Conservation (phyloP, 139 green algal genomes). For the Closterium sp. region DNA sequence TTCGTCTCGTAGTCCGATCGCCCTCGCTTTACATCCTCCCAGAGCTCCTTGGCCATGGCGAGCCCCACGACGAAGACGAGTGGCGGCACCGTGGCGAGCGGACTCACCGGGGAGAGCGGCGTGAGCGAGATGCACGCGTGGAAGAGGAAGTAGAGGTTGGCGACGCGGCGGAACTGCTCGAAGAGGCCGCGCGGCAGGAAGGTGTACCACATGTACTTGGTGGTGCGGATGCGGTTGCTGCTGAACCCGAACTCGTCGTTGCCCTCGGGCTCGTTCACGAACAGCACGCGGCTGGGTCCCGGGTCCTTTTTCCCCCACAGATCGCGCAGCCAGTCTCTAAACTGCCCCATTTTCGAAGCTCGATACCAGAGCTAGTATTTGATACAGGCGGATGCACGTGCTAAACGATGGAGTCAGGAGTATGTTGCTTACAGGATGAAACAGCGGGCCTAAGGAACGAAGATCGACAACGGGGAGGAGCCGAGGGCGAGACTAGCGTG, state of each 20-base stretch:
- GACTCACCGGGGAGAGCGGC: conserved; percentile 68
- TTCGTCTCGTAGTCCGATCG: conserved; percentile 58
- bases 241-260: conserved; percentile 31
- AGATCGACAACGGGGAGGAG: too few species aligned
- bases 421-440: too few species aligned
- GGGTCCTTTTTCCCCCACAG: background rate
- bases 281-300: background rate
- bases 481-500: too few species aligned
- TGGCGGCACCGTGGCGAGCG: conserved; percentile 69
- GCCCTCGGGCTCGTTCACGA: background rate
- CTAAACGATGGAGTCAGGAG: background rate
- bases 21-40: conserved; percentile 63
- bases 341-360: background rate
- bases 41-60: conserved; percentile 77
- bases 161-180: conserved; percentile 73
- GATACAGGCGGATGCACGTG: background rate
- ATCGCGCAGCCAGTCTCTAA: background rate
- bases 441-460: too few species aligned
- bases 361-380: background rate
- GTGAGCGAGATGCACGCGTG: conserved; percentile 32
- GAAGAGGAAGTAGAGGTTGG: conserved; percentile 80
- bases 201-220: conserved; percentile 76
- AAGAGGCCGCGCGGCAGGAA: conserved; percentile 77
- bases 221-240: conserved; percentile 65
- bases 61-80: conserved; percentile 77